Percentiles rank a stretch among this genome's conserved stretches.
Conservation (phyloP, 129 eudicot species). For the Dittrichia graveolens region DNA sequence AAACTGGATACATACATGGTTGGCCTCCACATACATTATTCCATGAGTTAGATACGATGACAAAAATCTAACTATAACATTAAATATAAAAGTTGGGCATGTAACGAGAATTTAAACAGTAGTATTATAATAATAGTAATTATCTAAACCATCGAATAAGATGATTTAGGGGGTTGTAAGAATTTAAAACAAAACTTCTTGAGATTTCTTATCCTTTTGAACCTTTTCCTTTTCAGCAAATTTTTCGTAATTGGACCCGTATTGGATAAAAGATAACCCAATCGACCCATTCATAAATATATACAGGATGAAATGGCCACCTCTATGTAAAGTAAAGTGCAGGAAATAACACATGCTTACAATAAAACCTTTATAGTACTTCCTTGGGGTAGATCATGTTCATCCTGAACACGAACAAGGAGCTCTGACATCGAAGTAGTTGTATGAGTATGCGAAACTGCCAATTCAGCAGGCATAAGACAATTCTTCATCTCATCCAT, state of each 20-base stretch:
- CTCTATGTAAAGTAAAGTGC: slow-evolving; percentile 3
- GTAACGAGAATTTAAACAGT: too few relatives aligned
- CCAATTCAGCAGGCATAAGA: slow-evolving; percentile 34
- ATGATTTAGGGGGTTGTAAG: background rate
- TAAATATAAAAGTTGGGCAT: too few relatives aligned
- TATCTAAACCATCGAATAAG: background rate
- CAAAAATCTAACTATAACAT: too few relatives aligned
- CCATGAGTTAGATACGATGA: too few relatives aligned
- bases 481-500: slow-evolving; percentile 32
- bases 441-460: slow-evolving; percentile 19
- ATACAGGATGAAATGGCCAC: background rate
- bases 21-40: too few relatives aligned
- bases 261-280: slow-evolving; percentile 5
- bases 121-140: background rate
- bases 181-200: background rate
- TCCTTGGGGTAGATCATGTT: slow-evolving; percentile 36
- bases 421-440: slow-evolving; percentile 60
- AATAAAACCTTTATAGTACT: slow-evolving; percentile 36
- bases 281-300: background rate
- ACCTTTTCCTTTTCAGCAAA: background rate
- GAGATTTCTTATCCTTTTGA: slow-evolving; percentile 7
- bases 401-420: slow-evolving; percentile 49
- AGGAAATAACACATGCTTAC: slow-evolving; percentile 16
- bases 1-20: too few relatives aligned
- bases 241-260: background rate